These are phyloP conservation scores for Moesziomyces globuligerus DNA, from an alignment of 1,284 basidiomycete species.

Conservation along the genomic window DNA sequence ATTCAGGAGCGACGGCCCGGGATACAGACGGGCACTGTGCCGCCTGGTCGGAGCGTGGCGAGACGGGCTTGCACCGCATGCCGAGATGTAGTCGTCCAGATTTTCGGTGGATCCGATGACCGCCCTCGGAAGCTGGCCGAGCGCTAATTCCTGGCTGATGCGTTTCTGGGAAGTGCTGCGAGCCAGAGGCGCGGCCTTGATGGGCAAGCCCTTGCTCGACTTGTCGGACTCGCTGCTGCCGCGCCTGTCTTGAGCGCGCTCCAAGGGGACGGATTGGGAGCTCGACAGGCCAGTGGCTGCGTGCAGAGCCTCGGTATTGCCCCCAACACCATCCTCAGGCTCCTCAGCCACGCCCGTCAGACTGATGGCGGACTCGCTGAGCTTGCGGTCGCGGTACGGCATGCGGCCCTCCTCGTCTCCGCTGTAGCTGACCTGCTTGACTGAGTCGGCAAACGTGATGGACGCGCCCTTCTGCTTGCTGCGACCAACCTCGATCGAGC, in stretches of 20 bases:
- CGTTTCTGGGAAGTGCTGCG: constrained; percentile 52
- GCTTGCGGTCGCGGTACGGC: constrained; percentile 58
- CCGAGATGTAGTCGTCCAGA: constrained; percentile 44
- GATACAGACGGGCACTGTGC: constrained; percentile 52
- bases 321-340: constrained; percentile 31
- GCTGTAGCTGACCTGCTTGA: constrained; percentile 37
- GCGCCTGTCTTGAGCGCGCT: constrained; percentile 18
- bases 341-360: constrained; percentile 58
- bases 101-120: constrained; percentile 47
- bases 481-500: constrained; percentile 27
- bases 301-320: constrained; percentile 11
- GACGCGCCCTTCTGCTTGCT: constrained; percentile 25
- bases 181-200: constrained; percentile 31
- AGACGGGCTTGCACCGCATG: constrained; percentile 33
- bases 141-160: constrained; percentile 55
- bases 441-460: constrained; percentile 55
- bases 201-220: constrained; percentile 16
- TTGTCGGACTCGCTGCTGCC: constrained; percentile 51
- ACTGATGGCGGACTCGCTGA: constrained; percentile 60
- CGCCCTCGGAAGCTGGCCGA: constrained; percentile 43
- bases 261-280: constrained; percentile 9
- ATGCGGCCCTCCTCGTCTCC: constrained; percentile 48
- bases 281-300: constrained; percentile 18
- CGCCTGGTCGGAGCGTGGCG: constrained; percentile 48
- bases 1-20: constrained; percentile 54